Evolutionary conservation across 2,329 filamentous ascomycete species (phyloP).

Genomic region (Penicillium sp.): DNA sequence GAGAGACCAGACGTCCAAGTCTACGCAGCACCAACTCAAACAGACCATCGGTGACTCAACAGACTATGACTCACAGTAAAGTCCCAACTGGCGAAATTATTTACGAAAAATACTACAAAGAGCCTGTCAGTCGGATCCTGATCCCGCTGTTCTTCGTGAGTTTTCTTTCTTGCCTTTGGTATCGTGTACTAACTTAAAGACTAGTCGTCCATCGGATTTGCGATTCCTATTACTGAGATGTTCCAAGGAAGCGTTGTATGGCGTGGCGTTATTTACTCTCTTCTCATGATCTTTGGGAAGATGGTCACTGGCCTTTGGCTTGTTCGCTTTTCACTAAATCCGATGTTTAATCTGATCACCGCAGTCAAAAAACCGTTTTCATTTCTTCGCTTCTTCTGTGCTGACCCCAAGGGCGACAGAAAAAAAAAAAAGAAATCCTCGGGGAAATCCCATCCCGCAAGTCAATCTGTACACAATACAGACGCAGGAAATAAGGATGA

Average conservation of each 20-base stretch:
- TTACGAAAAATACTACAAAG: slow-evolving; percentile 49
- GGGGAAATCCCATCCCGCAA: too few species aligned
- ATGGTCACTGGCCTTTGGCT: slow-evolving; percentile 61
- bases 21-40: not conserved
- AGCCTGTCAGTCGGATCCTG: slow-evolving; percentile 53
- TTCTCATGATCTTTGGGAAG: slow-evolving; percentile 67
- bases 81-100: slow-evolving; percentile 27
- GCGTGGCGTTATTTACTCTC: slow-evolving; percentile 69
- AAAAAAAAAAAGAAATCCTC: too few species aligned
- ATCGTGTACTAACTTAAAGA: not conserved
- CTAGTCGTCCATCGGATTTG: slow-evolving; percentile 67
- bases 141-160: slow-evolving; percentile 72
- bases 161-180: not conserved
- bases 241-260: slow-evolving; percentile 64
- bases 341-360: slow-evolving; percentile 7
- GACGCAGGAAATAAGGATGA: too few species aligned
- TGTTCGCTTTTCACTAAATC: slow-evolving; percentile 35
- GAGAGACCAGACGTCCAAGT: not conserved
- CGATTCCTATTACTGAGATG: slow-evolving; percentile 70
- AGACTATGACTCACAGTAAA: too few species aligned
- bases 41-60: too few species aligned
- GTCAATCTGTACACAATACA: too few species aligned
- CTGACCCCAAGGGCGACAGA: not conserved
- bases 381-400: slow-evolving; percentile 8
- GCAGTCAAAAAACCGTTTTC: slow-evolving; percentile 5